A percentile compares a stretch with the other conserved stretches of the same genome.
These are phyloP conservation scores for Tylopilus felleus DNA, from an alignment of 768 basidiomycete genomes.

Conservation along the genomic window DNA sequence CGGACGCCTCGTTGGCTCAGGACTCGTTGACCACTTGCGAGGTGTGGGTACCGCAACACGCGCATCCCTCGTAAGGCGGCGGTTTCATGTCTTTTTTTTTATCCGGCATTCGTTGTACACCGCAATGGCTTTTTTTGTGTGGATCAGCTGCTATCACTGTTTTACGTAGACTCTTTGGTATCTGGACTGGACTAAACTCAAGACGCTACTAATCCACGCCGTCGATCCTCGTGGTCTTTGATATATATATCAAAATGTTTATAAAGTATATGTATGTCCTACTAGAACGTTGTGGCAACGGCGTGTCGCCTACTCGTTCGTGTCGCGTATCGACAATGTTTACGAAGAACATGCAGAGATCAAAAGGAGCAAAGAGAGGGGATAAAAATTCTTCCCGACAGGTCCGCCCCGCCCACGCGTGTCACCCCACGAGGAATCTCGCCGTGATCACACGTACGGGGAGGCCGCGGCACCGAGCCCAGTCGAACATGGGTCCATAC, in stretches of 20 bases:
- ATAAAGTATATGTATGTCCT: too few species aligned
- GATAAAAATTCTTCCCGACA: background rate
- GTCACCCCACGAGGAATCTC: background rate
- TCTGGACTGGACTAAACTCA: too few species aligned
- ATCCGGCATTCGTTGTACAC: background rate
- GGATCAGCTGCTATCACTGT: too few species aligned
- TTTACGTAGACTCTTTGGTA: too few species aligned
- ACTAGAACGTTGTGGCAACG: too few species aligned
- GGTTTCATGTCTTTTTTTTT: background rate
- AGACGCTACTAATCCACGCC: too few species aligned
- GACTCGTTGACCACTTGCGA: conserved; percentile 13
- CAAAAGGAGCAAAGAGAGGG: background rate
- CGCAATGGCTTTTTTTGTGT: background rate
- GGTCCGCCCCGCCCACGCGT: background rate
- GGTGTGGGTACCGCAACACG: conserved; percentile 18
- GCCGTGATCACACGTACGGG: background rate
- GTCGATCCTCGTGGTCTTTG: too few species aligned
- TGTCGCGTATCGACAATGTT: too few species aligned
- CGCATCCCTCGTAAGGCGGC: background rate
- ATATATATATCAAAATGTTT: too few species aligned
- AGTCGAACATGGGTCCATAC: background rate
- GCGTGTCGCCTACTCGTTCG: too few species aligned
- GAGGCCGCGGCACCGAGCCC: conserved; percentile 10
- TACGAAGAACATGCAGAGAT: background rate
- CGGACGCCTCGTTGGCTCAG: background rate